phyloP scores from a whole-genome alignment of 106 monocot genomes.

The Vanilla planifolia region DNA sequence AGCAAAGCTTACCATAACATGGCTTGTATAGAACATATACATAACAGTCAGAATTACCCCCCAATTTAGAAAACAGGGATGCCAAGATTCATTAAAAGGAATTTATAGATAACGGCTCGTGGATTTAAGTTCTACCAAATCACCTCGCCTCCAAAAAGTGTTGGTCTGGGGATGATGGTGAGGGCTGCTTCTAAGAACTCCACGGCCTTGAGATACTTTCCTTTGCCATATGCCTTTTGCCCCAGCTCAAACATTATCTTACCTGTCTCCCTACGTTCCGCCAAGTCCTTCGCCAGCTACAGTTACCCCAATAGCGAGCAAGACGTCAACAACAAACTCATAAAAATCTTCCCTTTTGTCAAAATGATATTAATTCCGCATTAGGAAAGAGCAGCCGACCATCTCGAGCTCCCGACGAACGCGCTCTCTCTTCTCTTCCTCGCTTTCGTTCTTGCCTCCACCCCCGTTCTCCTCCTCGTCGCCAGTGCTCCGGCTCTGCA shows the following conservation, averaged over 20 bases:
- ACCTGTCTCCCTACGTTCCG: constrained; percentile 74
- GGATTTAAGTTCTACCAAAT: constrained; percentile 1
- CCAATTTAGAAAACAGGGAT: neutral
- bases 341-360: neutral
- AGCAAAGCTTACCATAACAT: too few species aligned
- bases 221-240: constrained; percentile 83
- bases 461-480: constrained; percentile 11
- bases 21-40: too few species aligned
- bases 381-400: constrained; percentile 17
- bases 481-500: constrained; percentile 27
- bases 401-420: constrained; percentile 77
- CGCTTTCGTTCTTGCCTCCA: constrained; percentile 28
- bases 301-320: neutral
- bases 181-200: constrained; percentile 93
- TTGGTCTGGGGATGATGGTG: constrained; percentile 73
- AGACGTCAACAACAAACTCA: neutral
- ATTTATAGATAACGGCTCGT: neutral
- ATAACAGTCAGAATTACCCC: neutral
- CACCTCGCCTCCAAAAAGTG: constrained; percentile 95
- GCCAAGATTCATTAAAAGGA: neutral
- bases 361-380: neutral
- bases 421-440: constrained; percentile 64
- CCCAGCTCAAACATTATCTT: constrained; percentile 95
- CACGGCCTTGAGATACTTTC: constrained; percentile 76
- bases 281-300: constrained; percentile 94